Conservation (phyloP, 371 early-diverging fungal genomes). For the Sporodiniella umbellata region DNA sequence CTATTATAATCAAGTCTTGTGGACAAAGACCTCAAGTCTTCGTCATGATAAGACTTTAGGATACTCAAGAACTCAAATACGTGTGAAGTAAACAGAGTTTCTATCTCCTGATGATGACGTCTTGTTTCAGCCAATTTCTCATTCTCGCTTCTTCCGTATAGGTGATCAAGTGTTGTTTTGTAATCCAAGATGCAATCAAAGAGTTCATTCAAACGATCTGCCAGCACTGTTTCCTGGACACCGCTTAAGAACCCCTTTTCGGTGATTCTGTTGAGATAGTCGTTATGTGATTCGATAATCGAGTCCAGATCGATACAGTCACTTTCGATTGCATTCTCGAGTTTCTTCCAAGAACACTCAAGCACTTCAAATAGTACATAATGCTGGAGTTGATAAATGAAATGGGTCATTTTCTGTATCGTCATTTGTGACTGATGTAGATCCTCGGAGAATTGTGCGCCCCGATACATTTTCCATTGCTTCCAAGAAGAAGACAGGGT, state of each 20-base stretch:
- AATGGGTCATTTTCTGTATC: constrained; percentile 90
- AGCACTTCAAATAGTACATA: constrained; percentile 82
- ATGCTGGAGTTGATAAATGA: constrained; percentile 89
- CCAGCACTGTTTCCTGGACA: constrained; percentile 28
- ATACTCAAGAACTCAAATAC: constrained; percentile 47
- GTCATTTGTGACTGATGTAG: constrained; percentile 65
- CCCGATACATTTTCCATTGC: constrained; percentile 53
- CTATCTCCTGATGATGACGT: constrained; percentile 27
- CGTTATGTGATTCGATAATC: constrained; percentile 68
- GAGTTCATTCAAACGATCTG: constrained; percentile 27
- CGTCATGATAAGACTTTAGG: constrained; percentile 65
- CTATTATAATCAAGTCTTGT: constrained; percentile 81
- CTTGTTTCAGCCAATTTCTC: constrained; percentile 29
- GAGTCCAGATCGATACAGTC: constrained; percentile 69
- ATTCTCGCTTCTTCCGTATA: constrained; percentile 24
- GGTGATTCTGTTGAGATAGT: constrained; percentile 61
- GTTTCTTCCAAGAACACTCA: constrained; percentile 88
- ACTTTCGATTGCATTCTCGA: constrained; percentile 58
- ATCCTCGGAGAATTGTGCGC: constrained; percentile 44
- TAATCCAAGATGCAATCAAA: constrained; percentile 41
- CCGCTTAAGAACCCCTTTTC: constrained; percentile 60
- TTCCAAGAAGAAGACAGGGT: constrained; percentile 79
- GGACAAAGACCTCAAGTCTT: constrained; percentile 64
- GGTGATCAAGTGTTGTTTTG: constrained; percentile 27
- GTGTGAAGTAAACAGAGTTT: constrained; percentile 16